Evolutionary conservation across 208 protist species (phyloP).

Genomic region (Angomonas ambiguus): DNA sequence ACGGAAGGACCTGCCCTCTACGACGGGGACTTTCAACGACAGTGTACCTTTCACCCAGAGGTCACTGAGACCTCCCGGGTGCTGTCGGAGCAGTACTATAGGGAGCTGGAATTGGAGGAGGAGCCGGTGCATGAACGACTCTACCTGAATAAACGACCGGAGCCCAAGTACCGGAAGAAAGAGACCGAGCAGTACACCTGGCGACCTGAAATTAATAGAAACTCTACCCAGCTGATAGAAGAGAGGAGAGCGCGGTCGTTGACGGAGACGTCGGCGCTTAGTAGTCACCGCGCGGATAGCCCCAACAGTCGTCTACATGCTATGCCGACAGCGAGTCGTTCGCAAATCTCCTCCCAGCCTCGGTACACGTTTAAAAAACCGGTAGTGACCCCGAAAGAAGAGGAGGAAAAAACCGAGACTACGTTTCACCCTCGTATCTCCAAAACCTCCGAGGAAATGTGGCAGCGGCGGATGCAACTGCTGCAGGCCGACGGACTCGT

Average conservation of each 20-base stretch:
- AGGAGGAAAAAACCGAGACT: slow-evolving; percentile 25
- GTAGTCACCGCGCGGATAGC: slow-evolving; percentile 11
- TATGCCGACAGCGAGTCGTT: not conserved
- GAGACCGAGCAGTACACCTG: not conserved
- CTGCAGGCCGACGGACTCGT: slow-evolving; percentile 39
- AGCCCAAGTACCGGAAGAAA: slow-evolving; percentile 23
- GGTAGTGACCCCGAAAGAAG: slow-evolving; percentile 29
- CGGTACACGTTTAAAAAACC: slow-evolving; percentile 16
- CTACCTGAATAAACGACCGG: slow-evolving; percentile 31
- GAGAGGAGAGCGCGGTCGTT: slow-evolving; percentile 20
- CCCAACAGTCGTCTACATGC: slow-evolving; percentile 22
- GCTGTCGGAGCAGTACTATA: slow-evolving; percentile 44
- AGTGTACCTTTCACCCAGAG: slow-evolving; percentile 56
- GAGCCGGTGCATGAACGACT: slow-evolving; percentile 38
- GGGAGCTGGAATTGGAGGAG: slow-evolving; percentile 17
- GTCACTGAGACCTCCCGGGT: slow-evolving; percentile 34
- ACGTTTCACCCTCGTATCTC: slow-evolving; percentile 55
- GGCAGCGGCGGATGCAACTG: slow-evolving; percentile 36
- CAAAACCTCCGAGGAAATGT: slow-evolving; percentile 38
- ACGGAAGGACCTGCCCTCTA: slow-evolving; percentile 11
- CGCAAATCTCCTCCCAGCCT: not conserved
- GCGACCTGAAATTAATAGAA: slow-evolving; percentile 34
- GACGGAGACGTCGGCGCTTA: slow-evolving; percentile 14
- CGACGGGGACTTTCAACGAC: slow-evolving; percentile 26
- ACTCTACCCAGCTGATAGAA: slow-evolving; percentile 43